Conservation (phyloP, 2,329 filamentous ascomycete species). For the Stachybotrys echinatus region DNA sequence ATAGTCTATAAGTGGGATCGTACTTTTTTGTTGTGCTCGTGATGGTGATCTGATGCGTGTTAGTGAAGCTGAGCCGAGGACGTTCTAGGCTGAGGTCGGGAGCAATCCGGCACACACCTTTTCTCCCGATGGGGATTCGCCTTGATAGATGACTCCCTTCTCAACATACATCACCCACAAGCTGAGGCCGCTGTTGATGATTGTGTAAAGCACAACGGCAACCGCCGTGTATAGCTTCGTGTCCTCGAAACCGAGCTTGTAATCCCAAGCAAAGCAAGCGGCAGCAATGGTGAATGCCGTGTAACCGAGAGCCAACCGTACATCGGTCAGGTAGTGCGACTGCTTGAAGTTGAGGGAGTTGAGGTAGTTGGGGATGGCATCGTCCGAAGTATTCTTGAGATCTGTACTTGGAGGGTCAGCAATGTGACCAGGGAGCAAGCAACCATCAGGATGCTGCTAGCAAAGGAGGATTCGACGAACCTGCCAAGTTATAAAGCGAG, state of each 20-base stretch:
- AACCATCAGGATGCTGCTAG: not conserved
- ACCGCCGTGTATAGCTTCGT: slow-evolving; percentile 77
- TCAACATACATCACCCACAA: slow-evolving; percentile 84
- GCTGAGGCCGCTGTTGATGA: slow-evolving; percentile 73
- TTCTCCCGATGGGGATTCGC: slow-evolving; percentile 58
- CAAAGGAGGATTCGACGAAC: slow-evolving; percentile 30
- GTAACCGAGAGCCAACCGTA: slow-evolving; percentile 81
- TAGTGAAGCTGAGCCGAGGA: slow-evolving; percentile 5
- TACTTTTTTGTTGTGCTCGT: slow-evolving; percentile 71
- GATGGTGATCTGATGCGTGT: slow-evolving; percentile 59
- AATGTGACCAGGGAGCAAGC: not conserved
- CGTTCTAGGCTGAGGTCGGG: not conserved
- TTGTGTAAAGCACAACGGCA: slow-evolving; percentile 74
- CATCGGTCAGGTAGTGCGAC: slow-evolving; percentile 73
- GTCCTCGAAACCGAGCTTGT: slow-evolving; percentile 80
- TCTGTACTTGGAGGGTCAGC: slow-evolving; percentile 46
- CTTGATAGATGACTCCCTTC: slow-evolving; percentile 75
- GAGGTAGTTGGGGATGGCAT: slow-evolving; percentile 90
- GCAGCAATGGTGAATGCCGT: slow-evolving; percentile 72
- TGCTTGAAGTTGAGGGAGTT: slow-evolving; percentile 82
- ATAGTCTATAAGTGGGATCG: slow-evolving; percentile 73
- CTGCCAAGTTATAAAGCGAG: slow-evolving; percentile 61
- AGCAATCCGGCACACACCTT: slow-evolving; percentile 42
- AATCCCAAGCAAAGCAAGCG: slow-evolving; percentile 86
- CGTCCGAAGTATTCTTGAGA: slow-evolving; percentile 94